Base-by-base conservation (phyloP, 495 filamentous ascomycete genomes). In the Hamigera avellanea region DNA sequence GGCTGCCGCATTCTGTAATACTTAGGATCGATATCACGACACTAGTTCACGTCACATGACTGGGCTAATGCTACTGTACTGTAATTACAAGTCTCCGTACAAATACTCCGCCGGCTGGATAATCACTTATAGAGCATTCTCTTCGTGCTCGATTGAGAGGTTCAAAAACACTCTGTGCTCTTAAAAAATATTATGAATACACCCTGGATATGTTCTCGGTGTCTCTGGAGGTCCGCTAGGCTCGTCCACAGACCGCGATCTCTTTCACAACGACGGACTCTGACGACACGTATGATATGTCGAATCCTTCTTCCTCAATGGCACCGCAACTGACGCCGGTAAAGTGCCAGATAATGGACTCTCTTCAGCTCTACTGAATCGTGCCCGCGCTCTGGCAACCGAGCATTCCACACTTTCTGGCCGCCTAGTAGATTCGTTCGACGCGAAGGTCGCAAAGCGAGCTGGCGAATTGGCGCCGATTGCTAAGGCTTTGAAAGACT, bases 381-480 rank as follows among this genome's bases (percentile, higher is more conserved):
- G 80, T 49, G 83, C 83, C 18, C 75, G 76, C 32, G 57, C 71
- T 18, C 53, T 86, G 23, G 71, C 76, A 19, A 49, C 56, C 19
- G 81, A 93, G 46, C 82, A 93, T 57, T 59, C 75, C n/a, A 59
- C 61, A 4, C 64, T 83, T 14, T 69, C 72, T 1, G 53, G 74
- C 17, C 66, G 70, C 47, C 52, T 82, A 19, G 52, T 61, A 29
- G 55, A 68, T 26, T 63, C 72, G 35, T 98, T 87, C 52, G 82
- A 94, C 50, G 51, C 71, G 0, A 75, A 73, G 42, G 64, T 71
- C 3, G 84, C 86, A 3, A 91, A 83, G 60, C 75, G 81, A 42
- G 62, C 78, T 2, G 87, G 89, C 30, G 83, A 93, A 53, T 58
- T 93, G 27, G 68, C 74, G 19, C 58, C 66, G n/a, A 72, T 93